Evolutionary conservation across 164 flowering plant species (phyloP), one percentile per base, ranked within the genome.

Genomic region (Magnolia kwangsiensis): DNA sequence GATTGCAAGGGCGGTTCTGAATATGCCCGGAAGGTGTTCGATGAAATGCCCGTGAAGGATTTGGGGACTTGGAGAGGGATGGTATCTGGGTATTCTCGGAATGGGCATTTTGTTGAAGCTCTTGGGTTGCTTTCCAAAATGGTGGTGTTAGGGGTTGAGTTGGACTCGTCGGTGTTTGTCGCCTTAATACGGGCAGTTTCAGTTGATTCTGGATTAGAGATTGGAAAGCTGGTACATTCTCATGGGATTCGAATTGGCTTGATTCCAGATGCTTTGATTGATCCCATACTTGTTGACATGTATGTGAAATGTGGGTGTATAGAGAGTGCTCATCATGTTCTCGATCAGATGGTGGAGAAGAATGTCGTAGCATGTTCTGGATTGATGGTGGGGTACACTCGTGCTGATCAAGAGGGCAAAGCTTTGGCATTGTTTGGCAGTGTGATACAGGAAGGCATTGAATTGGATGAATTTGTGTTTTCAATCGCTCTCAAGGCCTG

Each of bases 401-500:
- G 81, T 67, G 79, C 71, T 49, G 79, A 74, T 24, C 77, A 80
- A 69, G 79, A 27, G 6, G 77, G 73, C 66, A 79, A 82, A 79
- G 88, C 81, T 58, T 51, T 88, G 71, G 63, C 59, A 7, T 75
- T 86, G 81, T 89, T 87, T 73, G 64, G 6, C 16, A 70, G 74
- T 50, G 84, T 88, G 88, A 73, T 80, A 14, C 69, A 6, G 51
- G 86, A 83, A 73, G 85, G 84, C 23, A 71, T 78, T 70, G 77
- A 83, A 74, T 72, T 85, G 81, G 92, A 89, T 78, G 85, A 83
- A 65, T 87, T 79, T 69, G 92, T 85, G 5, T 88, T 88, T 74
- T 89, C 91, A 1, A 75, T 75, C 18, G 76, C 79, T 75, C 87
- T 89, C 16, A 87, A 85, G 80, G 87, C 86, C 19, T 86, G 90